Evolutionary conservation across 257 asterid species (phyloP).

Genomic region (Forsythia viridissima): DNA sequence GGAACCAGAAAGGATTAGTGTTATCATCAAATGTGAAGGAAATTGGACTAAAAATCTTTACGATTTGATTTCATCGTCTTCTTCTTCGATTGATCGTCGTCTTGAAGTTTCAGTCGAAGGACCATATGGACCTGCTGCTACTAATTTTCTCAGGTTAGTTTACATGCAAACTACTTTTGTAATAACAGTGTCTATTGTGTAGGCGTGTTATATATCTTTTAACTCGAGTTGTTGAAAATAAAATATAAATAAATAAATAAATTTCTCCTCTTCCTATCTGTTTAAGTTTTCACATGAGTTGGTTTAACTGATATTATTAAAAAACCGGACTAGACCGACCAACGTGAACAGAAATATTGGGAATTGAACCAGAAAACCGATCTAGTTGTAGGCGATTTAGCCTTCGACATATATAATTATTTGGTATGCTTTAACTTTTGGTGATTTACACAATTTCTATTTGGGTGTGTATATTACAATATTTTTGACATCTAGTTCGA

Average conservation of each 20-base stretch:
- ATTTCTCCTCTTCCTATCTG: not conserved
- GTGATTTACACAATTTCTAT: no score
- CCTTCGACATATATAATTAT: no score
- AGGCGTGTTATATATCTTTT: no score
- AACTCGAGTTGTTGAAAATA: no score
- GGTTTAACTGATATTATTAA: not conserved
- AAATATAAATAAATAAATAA: no score
- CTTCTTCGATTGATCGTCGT: slow-evolving; percentile 40
- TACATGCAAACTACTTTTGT: not conserved
- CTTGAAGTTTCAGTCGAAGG: slow-evolving; percentile 85
- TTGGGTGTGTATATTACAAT: no score
- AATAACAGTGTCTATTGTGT: not conserved
- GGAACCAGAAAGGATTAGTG: slow-evolving; percentile 74
- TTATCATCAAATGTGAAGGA: slow-evolving; percentile 81
- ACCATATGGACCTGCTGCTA: slow-evolving; percentile 86
- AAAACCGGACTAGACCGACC: not conserved
- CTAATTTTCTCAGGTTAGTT: slow-evolving; percentile 67
- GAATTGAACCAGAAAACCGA: not conserved
- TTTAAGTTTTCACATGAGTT: not conserved
- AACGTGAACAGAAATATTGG: not conserved
- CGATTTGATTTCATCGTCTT: slow-evolving; percentile 58
- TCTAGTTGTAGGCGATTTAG: not conserved
- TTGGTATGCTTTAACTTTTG: no score
- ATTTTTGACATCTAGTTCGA: not conserved
- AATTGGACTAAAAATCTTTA: slow-evolving; percentile 81